Base-by-base conservation (phyloP, 2,329 filamentous ascomycete genomes). In the Dendrostoma leiphaemia region DNA sequence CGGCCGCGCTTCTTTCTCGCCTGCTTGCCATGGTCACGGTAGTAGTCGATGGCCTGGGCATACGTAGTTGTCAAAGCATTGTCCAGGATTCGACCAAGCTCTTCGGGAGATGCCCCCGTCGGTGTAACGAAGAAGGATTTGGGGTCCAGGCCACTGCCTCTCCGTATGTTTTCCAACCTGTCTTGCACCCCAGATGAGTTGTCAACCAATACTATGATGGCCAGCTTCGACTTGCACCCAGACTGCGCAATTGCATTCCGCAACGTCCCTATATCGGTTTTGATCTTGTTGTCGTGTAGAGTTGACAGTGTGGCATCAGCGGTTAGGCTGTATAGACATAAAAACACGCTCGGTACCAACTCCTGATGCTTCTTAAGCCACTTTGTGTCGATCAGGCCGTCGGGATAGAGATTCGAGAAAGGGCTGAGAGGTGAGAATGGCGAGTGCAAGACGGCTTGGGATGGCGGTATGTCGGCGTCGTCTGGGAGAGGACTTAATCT, bases 361-460 rank as follows among this genome's bases (percentile, higher is more conserved):
- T 88, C 78, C 66, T 96, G 92, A 68, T 97, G 93, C 69, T 97
- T 99, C 56, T 83, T 82, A 51, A 96, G 78, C 93, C 93, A 99
- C 57, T 83, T 73, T 19, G 86, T 80, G 57, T 91, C 85, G 67
- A 97, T 84, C 55, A 97, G 76, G 4, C 93, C 94, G 71, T 97
- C 94, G 7, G 93, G 92, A 66, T 94, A 97, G 3, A 95, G 80
- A 2, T 84, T 78, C 7, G 93, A 96, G 7, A 81, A 81, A 3
- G 92, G 91, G 35, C 89, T 94, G 28, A 97, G 78, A 1, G 93
- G 94, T 2, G 94, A 97, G 61, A 96, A 85, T 1, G 92, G 90
- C 12, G 94, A 97, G 70, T 97, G 93, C 4, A 96, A 74, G n/a
- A 85, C 75, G 56, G 79, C 73, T 17, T 77, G 71, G 23, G 75